Evolutionary conservation across 2,329 filamentous ascomycete species (phyloP), one percentile per base, ranked within the genome.

Genomic region (Aspergillus sp.): DNA sequence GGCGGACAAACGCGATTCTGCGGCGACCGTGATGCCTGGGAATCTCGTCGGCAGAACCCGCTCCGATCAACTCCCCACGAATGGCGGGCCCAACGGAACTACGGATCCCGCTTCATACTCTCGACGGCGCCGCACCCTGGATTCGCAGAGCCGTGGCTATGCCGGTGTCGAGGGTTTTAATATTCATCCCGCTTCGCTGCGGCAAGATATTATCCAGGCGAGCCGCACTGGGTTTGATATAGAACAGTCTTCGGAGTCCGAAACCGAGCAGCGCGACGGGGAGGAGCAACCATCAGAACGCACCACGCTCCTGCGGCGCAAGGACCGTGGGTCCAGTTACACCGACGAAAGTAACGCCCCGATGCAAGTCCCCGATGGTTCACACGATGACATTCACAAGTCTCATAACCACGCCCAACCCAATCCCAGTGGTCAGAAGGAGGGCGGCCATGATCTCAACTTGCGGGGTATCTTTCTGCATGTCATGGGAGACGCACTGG

Each of bases 141-240:
- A 51, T 17, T 86, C 66, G 61, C 79, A 63, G 15, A 69, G 66
- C 17, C 65, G 71, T 32, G 60, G 63, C 27, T 69, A 71, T 38
- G 64, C 66, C 10, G 69, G 62, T 20, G 74, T 86, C 34, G 81
- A 79, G 15, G 72, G 78, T 33, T 74, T 93, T 45, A 84, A 80
- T 54, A 83, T 93, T 32, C 83, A 95, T 54, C 91, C 91, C 2
- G 82, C 86, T 15, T 89, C 81, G 42, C 86, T 96, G 67, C 73
- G 91, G 44, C 83, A 93, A 56, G 86, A 89, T 35, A 94, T 98
- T 47, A 93, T 96, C 44, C 80, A 80, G 24, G 85, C 84, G n/a
- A 80, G 78, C 38, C 74, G 75, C 15, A 25, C 12, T 15, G 80
- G 75, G 37, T 66, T 78, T 28, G 75, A 74, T 24, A 65, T 69